Evolutionary conservation across 148 eudicot species (phyloP).

Genomic region (Amaranthus hypochondriacus): DNA sequence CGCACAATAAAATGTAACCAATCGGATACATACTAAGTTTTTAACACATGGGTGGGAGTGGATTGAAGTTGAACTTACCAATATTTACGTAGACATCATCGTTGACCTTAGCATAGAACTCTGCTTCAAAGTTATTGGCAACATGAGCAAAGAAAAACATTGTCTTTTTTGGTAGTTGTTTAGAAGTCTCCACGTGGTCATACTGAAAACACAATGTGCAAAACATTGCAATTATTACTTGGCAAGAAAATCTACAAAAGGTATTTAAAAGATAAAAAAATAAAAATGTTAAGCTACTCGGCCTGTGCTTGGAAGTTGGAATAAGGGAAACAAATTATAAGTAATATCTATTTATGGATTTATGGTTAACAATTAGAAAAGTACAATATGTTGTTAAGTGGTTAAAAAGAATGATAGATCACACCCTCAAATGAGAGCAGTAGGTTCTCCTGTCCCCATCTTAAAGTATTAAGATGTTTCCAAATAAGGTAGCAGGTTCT

Average conservation of each 20-base stretch:
- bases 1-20: not conserved
- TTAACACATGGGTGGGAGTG: not conserved
- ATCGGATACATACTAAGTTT: not conserved
- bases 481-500: not conserved
- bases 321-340: not conserved
- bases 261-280: not conserved
- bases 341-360: not conserved
- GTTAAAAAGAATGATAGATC: not conserved
- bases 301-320: no score
- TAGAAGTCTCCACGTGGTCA: constrained; percentile 64
- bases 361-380: not conserved
- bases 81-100: constrained; percentile 72
- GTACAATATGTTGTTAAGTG: not conserved
- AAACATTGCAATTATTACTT: constrained; percentile 8
- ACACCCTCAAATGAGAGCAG: no score
- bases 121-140: constrained; percentile 72
- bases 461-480: not conserved
- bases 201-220: constrained; percentile 38
- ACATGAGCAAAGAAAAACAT: constrained; percentile 76
- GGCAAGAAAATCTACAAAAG: constrained; percentile 6
- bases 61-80: constrained; percentile 37
- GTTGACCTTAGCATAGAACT: constrained; percentile 78
- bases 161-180: constrained; percentile 68
- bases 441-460: not conserved
- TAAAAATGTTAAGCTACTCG: not conserved